phyloP scores from a whole-genome alignment of 768 basidiomycete species.

The Russula compacta region DNA sequence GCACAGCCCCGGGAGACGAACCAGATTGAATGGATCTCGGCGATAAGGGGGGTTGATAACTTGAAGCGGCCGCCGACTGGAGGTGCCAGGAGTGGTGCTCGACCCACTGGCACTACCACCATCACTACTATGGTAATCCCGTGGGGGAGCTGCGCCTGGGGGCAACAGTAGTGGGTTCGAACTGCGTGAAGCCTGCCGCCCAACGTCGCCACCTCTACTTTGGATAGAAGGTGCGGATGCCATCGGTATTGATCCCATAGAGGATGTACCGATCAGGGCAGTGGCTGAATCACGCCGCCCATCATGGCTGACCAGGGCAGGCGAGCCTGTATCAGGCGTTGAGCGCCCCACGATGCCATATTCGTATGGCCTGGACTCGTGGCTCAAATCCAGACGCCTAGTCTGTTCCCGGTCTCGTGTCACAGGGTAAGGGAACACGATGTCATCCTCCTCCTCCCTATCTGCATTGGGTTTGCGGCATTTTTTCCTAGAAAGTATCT shows the following conservation, averaged over 20 bases:
- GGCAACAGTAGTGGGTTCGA: conserved; percentile 8
- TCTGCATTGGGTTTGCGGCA: neutral
- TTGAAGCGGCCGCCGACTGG: conserved; percentile 5
- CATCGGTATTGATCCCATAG: neutral
- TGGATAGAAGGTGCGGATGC: neutral
- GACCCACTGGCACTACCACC: neutral
- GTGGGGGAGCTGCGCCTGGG: conserved; percentile 7
- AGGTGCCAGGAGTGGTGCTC: neutral
- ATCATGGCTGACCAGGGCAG: neutral
- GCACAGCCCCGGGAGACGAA: neutral
- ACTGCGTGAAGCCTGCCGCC: neutral
- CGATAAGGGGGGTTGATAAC: conserved; percentile 4
- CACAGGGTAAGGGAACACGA: conserved; percentile 17
- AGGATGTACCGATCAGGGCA: neutral
- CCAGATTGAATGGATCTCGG: neutral
- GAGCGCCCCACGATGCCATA: conserved; percentile 16
- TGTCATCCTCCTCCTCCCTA: conserved; percentile 15
- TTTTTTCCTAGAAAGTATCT: conserved; percentile 4
- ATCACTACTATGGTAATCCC: neutral
- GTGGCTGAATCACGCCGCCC: conserved; percentile 4
- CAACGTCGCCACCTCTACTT: neutral
- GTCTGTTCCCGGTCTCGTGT: conserved; percentile 12
- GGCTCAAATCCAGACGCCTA: conserved; percentile 7
- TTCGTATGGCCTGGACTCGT: conserved; percentile 17
- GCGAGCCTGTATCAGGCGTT: neutral